Conservation (phyloP, 2,329 filamentous ascomycete genomes). For the Drechslera avenae region DNA sequence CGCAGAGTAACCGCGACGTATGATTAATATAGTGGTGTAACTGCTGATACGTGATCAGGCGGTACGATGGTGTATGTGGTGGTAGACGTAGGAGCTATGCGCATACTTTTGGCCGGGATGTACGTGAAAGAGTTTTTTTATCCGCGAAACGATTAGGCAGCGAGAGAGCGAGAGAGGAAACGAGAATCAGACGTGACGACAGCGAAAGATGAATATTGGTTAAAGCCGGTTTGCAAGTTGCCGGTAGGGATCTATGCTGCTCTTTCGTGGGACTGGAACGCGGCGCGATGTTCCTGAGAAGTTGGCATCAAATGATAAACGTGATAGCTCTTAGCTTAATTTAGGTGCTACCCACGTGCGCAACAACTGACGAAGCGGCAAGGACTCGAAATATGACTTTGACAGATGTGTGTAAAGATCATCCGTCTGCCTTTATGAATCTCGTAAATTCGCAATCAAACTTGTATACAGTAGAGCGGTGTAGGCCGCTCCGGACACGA, state of each 20-base stretch:
- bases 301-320: slow-evolving; percentile 8
- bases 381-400: slow-evolving; percentile 14
- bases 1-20: slow-evolving; percentile 3
- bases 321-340: slow-evolving; percentile 17
- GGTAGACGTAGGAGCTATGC: slow-evolving; percentile 4
- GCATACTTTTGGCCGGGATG: slow-evolving; percentile 19
- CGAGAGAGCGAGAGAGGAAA: background rate
- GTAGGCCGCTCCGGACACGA: slow-evolving; percentile 15
- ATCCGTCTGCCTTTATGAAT: slow-evolving; percentile 1
- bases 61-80: slow-evolving; percentile 6
- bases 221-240: background rate
- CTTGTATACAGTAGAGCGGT: slow-evolving; percentile 7
- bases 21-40: slow-evolving; percentile 12
- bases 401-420: slow-evolving; percentile 13
- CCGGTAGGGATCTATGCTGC: background rate
- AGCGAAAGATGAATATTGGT: slow-evolving; percentile 8
- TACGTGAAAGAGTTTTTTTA: too few species aligned
- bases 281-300: slow-evolving; percentile 13
- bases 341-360: slow-evolving; percentile 18
- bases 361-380: slow-evolving; percentile 13
- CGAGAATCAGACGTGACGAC: slow-evolving; percentile 4
- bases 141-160: too few species aligned
- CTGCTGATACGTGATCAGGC: slow-evolving; percentile 9
- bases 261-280: background rate
- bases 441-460: slow-evolving; percentile 8